A percentile compares a stretch with the other conserved stretches of the same genome.
Evolutionary conservation across 225 moss, liverwort and hornwort genomes (phyloP).

Genomic region (Lunularia cruciata): DNA sequence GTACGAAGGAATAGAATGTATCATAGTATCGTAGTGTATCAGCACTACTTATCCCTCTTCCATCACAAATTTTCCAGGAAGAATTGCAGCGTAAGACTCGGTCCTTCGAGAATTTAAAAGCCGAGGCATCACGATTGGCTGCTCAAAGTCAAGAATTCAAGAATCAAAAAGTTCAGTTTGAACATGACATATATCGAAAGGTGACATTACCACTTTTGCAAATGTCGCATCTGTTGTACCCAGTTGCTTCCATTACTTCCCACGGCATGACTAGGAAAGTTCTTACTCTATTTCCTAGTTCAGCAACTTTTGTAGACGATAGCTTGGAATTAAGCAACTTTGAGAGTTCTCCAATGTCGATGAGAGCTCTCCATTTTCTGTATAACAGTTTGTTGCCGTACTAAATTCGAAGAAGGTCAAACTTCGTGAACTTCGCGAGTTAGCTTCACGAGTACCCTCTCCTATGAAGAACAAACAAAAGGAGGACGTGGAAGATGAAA

Average conservation of each 20-base stretch:
- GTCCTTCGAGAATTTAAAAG: constrained; percentile 48
- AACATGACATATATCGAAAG: constrained; percentile 59
- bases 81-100: constrained; percentile 48
- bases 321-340: not conserved
- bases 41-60: not conserved
- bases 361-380: not conserved
- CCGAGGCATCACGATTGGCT: constrained; percentile 36
- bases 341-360: too few species aligned
- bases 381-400: constrained; percentile 57
- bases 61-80: constrained; percentile 33
- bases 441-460: constrained; percentile 4
- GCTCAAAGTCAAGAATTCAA: constrained; percentile 43
- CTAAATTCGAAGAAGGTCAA: constrained; percentile 68
- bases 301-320: not conserved
- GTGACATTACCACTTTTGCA: too few species aligned
- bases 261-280: not conserved
- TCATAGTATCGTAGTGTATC: too few species aligned
- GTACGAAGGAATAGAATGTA: too few species aligned
- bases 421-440: constrained; percentile 47
- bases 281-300: not conserved
- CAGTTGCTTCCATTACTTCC: too few species aligned
- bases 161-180: constrained; percentile 55
- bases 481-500: constrained; percentile 29
- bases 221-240: too few species aligned
- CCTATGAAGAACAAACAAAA: constrained; percentile 9